Base-by-base conservation (phyloP, 371 early-diverging fungal species). In the Circinella minor region DNA sequence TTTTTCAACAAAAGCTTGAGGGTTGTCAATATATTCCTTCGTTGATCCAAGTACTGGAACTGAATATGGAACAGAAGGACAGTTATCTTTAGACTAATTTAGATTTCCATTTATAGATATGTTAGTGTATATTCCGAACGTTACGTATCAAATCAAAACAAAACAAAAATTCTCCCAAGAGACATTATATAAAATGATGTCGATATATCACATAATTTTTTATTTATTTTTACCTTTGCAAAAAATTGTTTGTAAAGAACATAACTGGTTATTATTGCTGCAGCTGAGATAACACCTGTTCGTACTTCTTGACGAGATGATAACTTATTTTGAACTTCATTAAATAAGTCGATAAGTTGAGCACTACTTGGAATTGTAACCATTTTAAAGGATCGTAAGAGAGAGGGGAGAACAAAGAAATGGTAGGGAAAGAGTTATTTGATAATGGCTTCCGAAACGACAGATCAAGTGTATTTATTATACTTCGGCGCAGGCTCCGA, bases 1-100 rank as follows among this genome's bases (percentile, higher is more conserved):
- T 55, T 72, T 68, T 61, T 68, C 65, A 13, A 48, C 39, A 49
- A 72, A 72, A 27, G 57, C 69, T 47, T 61, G 51, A 38, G 73
- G 73, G 36, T 72, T 62, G 6, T 65, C 47, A 15, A 15, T 20
- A 55, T 72, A 72, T 9, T 63, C 69, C 0, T 11, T 18, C 6
- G 73, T 72, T 9, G 73, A 72, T 0, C 73, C 73, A 15, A 72
- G 46, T 36, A 72, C 59, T 4, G 73, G 73, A 13, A 61, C 51
- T 36, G 14, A 65, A n/a, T 72, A 72, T 18, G 73, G 69, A 7
- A 72, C 69, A 8, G 62, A 37, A 8, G 73, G 68, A n/a, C 57
- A 57, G 1, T 5, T 18, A 57, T 57, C 57, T 34, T 57, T 57
- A 34, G 57, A 18, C 57, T 57, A 57, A 5, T 51, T 51, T 8